A percentile compares a stretch with the other conserved stretches of the same genome.
Conservation (phyloP, 1,284 basidiomycete genomes). For the Malassezia japonica region DNA sequence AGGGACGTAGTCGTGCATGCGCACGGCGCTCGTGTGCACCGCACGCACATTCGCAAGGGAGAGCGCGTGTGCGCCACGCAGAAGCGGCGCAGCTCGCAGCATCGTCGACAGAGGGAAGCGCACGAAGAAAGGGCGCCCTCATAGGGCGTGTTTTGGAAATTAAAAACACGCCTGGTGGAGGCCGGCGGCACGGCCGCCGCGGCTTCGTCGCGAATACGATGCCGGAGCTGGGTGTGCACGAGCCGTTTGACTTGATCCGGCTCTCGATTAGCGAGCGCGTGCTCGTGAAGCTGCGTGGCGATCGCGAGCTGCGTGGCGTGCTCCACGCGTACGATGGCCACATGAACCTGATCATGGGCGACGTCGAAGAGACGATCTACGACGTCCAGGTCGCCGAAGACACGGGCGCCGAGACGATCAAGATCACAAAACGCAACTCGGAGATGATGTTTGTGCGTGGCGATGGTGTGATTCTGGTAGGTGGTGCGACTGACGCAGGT, state of each 20-base stretch:
- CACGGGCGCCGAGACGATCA: constrained; percentile 50
- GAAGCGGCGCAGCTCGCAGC: constrained; percentile 4
- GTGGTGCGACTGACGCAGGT: constrained; percentile 15
- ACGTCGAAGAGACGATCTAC: constrained; percentile 70
- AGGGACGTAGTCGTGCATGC: constrained; percentile 8
- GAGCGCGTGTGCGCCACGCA: neutral
- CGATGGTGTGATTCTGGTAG: constrained; percentile 49
- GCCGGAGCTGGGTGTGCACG: constrained; percentile 55
- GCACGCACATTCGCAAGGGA: neutral
- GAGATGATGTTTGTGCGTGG: constrained; percentile 98
- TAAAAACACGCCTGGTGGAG: neutral
- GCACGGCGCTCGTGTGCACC: neutral
- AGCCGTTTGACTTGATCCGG: constrained; percentile 95
- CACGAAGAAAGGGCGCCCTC: neutral
- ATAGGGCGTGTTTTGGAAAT: neutral
- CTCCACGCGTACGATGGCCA: constrained; percentile 96
- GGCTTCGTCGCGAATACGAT: neutral
- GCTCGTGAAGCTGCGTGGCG: constrained; percentile 88
- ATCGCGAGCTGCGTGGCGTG: constrained; percentile 81
- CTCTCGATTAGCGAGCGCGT: constrained; percentile 92
- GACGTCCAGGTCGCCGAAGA: constrained; percentile 50
- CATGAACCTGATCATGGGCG: constrained; percentile 96
- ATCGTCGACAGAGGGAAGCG: neutral
- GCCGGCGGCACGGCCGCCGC: neutral
- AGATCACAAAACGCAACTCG: constrained; percentile 83